Percentiles rank a stretch among this genome's conserved stretches.
These are phyloP conservation scores for Yamadazyma siamensis DNA, from an alignment of 1,139 yeast genomes.

Conservation along the genomic window DNA sequence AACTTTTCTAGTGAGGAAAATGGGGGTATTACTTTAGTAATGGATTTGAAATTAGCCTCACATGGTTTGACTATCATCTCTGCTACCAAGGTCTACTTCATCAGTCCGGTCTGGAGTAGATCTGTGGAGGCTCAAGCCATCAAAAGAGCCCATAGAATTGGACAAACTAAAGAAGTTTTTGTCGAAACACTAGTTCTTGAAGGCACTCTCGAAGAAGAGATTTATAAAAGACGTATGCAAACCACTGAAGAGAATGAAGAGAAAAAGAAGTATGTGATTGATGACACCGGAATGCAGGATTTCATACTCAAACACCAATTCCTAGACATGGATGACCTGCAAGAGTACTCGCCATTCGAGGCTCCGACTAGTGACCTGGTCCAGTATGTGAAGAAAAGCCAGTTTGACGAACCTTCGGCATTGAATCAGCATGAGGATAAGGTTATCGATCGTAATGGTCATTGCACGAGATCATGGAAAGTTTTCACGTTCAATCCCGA, in stretches of 20 bases:
- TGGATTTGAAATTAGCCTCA: conserved; percentile 67
- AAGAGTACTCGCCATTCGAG: conserved; percentile 31
- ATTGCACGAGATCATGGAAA: conserved; percentile 30
- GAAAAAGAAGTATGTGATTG: conserved; percentile 39
- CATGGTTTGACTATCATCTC: conserved; percentile 68
- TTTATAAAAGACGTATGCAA: conserved; percentile 41
- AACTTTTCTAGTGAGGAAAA: conserved; percentile 25
- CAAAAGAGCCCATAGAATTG: conserved; percentile 71
- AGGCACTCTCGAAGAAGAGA: conserved; percentile 65
- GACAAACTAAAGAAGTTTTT: conserved; percentile 48
- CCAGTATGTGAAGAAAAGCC: conserved; percentile 5
- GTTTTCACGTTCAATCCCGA: conserved; percentile 43
- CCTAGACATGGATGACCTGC: conserved; percentile 24
- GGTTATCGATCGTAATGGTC: conserved; percentile 2
- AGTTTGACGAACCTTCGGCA: conserved; percentile 18
- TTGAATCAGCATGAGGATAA: conserved; percentile 21
- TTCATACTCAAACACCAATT: conserved; percentile 50
- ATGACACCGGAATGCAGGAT: conserved; percentile 57
- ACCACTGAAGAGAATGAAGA: conserved; percentile 15
- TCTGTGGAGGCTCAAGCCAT: conserved; percentile 72
- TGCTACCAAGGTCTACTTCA: conserved; percentile 65
- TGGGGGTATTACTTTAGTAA: conserved; percentile 55
- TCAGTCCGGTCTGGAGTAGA: conserved; percentile 69
- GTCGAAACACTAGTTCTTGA: conserved; percentile 66
- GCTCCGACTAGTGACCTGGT: conserved; percentile 9